Evolutionary conservation across 306 rosid species (phyloP).

Genomic region (Pyrus pyrifolia): DNA sequence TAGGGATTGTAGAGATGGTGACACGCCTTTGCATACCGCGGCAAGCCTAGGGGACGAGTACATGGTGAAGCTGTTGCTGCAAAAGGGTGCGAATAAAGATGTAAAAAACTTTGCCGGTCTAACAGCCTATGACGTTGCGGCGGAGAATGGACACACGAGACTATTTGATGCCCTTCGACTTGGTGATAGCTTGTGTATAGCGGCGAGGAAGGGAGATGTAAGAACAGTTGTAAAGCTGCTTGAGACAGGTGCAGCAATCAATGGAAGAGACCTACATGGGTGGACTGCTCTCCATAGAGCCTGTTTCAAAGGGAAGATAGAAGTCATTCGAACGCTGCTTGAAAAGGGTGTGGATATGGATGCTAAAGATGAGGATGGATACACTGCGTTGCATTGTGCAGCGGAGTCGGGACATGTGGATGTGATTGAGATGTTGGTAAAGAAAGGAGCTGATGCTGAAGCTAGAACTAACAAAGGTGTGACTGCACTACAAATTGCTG

Average conservation of each 20-base stretch:
- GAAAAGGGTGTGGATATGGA: conserved; percentile 60
- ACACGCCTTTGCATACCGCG: conserved; percentile 62
- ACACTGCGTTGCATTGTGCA: conserved; percentile 73
- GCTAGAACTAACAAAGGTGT: conserved; percentile 64
- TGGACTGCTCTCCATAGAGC: conserved; percentile 87
- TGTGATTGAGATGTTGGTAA: conserved; percentile 53
- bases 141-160: conserved; percentile 45
- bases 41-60: conserved; percentile 62
- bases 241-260: conserved; percentile 48
- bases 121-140: conserved; percentile 57
- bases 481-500: conserved; percentile 61
- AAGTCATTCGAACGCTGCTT: conserved; percentile 35
- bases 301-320: conserved; percentile 54
- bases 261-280: conserved; percentile 67
- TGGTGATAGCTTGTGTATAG: conserved; percentile 56
- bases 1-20: conserved; percentile 38
- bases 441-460: conserved; percentile 69
- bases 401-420: conserved; percentile 64
- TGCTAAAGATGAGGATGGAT: conserved; percentile 72
- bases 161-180: conserved; percentile 56
- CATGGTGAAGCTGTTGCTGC: conserved; percentile 58
- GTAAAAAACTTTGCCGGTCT: conserved; percentile 45
- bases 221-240: conserved; percentile 46
- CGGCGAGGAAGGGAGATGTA: conserved; percentile 64
- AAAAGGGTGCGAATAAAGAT: conserved; percentile 62